Evolutionary conservation across 2,329 filamentous ascomycete species (phyloP), one percentile per base, ranked within the genome.

Genomic region (Fusarium concolor): DNA sequence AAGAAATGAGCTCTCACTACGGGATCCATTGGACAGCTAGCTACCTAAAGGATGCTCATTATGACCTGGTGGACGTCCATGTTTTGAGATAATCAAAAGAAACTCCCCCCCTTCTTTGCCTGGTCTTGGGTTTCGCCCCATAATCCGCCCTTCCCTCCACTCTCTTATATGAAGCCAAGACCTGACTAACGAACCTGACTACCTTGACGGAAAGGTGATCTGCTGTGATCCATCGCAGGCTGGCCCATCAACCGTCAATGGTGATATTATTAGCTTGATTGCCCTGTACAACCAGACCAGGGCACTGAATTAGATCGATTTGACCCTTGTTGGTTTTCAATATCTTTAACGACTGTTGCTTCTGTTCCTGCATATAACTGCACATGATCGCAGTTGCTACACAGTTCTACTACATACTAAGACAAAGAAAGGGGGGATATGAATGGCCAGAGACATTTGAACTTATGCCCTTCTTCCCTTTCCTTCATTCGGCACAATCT

Each of bases 231-330:
- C 35, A 55, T 22, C 45, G 37, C 42, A 38, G 43, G 43, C 59
- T 65, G 62, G 62, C 52, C 64, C 64, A 65, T 54, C 67, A 70
- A 70, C 56, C 56, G 56, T 44, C 24, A 43, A 29, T 20, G 18
- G 43, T 37, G 38, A 46, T 51, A 44, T 45, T 58, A 58, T 56
- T 68, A 56, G 65, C 60, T 68, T 61, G 50, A 68, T 68, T 68
- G 60, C 65, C 65, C 65, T 70, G 65, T 56, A 68, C 67, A 39
- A 71, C 67, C 44, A 47, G 47, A 45, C 44, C 39, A 52, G 65
- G 65, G 59, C 44, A n/a, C 20, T 28, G 56, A 46, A 60, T 63
- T 54, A 51, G 57, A 64, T 63, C 26, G 33, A 47, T 41, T 31
- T 28, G 15, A 54, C 33, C 65, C 47, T 42, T 65, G 59, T 15